These are phyloP conservation scores for Cutaneotrichosporon sp. DNA, from an alignment of 1,284 basidiomycete genomes.

Conservation along the genomic window DNA sequence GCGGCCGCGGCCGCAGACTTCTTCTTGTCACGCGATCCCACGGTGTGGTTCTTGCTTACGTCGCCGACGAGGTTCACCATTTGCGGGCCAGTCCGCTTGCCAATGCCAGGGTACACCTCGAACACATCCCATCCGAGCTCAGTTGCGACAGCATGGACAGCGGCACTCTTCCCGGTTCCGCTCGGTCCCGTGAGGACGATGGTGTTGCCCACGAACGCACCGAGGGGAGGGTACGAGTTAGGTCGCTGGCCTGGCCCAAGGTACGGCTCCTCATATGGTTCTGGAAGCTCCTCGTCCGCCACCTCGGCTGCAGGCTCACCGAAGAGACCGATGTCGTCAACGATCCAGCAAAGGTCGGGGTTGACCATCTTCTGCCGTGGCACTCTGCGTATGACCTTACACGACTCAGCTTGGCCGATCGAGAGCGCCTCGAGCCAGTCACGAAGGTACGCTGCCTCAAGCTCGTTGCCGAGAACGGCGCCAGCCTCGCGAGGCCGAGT, in stretches of 20 bases:
- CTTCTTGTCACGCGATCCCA: slow-evolving; percentile 47
- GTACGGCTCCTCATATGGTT: slow-evolving; percentile 29
- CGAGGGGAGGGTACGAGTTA: slow-evolving; percentile 36
- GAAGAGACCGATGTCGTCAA: slow-evolving; percentile 49
- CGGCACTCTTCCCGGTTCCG: slow-evolving; percentile 87
- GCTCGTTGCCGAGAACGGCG: slow-evolving; percentile 79
- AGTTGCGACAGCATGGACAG: slow-evolving; percentile 87
- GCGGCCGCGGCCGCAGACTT: slow-evolving; percentile 8
- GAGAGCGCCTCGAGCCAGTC: slow-evolving; percentile 78
- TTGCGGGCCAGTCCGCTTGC: slow-evolving; percentile 74
- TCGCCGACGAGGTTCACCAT: slow-evolving; percentile 83
- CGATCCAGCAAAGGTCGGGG: slow-evolving; percentile 47
- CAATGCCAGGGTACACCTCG: slow-evolving; percentile 95
- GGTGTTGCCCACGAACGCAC: slow-evolving; percentile 66
- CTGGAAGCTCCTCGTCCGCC: slow-evolving; percentile 32
- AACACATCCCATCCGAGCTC: slow-evolving; percentile 96
- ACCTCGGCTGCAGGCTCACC: slow-evolving; percentile 36
- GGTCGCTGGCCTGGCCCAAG: slow-evolving; percentile 28
- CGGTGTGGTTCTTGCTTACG: slow-evolving; percentile 86
- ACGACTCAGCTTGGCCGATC: slow-evolving; percentile 54
- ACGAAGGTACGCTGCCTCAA: slow-evolving; percentile 69
- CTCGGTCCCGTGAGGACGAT: slow-evolving; percentile 78
- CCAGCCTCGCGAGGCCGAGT: slow-evolving; percentile 72
- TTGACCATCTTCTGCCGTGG: slow-evolving; percentile 17
- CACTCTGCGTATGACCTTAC: slow-evolving; percentile 34